phyloP scores from a whole-genome alignment of 169 alveolate genomes.

The Eimeria falciformis region DNA sequence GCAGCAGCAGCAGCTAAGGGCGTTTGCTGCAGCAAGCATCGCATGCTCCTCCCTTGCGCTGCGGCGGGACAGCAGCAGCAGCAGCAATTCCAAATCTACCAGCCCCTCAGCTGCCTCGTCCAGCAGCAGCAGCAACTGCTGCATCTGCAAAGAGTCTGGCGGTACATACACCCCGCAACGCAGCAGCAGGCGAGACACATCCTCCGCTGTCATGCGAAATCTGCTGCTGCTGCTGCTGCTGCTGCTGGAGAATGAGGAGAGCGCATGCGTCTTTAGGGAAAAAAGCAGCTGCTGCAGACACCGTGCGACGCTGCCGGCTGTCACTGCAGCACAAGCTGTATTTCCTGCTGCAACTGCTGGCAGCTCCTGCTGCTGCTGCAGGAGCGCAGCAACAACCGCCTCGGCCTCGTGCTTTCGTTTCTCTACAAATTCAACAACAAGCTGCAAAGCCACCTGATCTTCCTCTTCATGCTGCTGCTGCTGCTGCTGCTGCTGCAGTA shows the following conservation, averaged over 20 bases:
- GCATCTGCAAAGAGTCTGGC: conserved; percentile 50
- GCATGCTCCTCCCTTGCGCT: conserved; percentile 27
- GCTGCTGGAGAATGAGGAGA: conserved; percentile 23
- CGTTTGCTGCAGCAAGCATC: conserved; percentile 53
- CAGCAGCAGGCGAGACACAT: conserved; percentile 15
- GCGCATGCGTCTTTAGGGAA: conserved; percentile 22
- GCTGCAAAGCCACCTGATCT: conserved; percentile 1
- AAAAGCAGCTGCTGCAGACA: conserved; percentile 48
- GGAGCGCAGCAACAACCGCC: conserved; percentile 33
- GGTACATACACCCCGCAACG: conserved; percentile 4
- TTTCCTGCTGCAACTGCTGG: conserved; percentile 3
- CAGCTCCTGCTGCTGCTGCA: conserved; percentile 34
- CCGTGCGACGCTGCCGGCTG: conserved; percentile 29
- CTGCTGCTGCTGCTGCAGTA: conserved; percentile 20
- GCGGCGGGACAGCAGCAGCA: conserved; percentile 62
- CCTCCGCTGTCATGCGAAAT: conserved; percentile 38
- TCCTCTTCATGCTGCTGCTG: conserved; percentile 35
- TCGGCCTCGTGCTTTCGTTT: neutral
- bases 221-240: conserved; percentile 48
- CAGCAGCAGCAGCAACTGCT: conserved; percentile 64
- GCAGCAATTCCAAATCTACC: conserved; percentile 38
- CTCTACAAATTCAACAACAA: neutral
- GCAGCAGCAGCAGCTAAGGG: conserved; percentile 47
- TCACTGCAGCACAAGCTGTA: neutral
- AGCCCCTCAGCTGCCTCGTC: conserved; percentile 50